Evolutionary conservation across 768 basidiomycete species (phyloP).

Genomic region (Mycena rebaudengoi): DNA sequence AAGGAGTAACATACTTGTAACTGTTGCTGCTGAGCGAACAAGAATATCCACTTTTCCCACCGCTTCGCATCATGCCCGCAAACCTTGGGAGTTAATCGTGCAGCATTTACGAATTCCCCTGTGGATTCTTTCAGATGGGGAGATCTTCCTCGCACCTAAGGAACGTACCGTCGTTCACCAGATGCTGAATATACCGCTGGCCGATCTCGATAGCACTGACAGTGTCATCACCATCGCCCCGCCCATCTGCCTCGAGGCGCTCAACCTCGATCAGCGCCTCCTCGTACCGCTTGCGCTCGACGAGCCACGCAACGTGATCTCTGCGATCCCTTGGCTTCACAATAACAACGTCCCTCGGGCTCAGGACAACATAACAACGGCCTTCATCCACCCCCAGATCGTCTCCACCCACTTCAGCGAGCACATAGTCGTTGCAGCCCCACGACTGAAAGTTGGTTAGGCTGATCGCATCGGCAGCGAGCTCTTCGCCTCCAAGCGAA

Average conservation of each 20-base stretch:
- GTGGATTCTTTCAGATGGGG: neutral
- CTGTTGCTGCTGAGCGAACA: conserved; percentile 83
- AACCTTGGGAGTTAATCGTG: conserved; percentile 83
- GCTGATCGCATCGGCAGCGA: conserved; percentile 83
- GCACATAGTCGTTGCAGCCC: conserved; percentile 91
- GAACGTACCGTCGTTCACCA: conserved; percentile 78
- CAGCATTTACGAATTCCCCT: conserved; percentile 79
- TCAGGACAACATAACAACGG: conserved; percentile 82
- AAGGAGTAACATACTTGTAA: conserved; percentile 70
- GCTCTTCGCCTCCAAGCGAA: conserved; percentile 87
- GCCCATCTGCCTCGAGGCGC: conserved; percentile 56
- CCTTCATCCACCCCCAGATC: conserved; percentile 43
- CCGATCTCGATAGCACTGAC: conserved; percentile 79
- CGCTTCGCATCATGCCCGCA: conserved; percentile 78
- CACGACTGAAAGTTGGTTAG: conserved; percentile 83
- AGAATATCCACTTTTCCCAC: conserved; percentile 98
- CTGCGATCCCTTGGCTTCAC: conserved; percentile 88
- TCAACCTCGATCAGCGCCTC: conserved; percentile 89
- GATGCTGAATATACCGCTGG: conserved; percentile 83
- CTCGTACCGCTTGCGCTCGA: conserved; percentile 86
- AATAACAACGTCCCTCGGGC: conserved; percentile 86
- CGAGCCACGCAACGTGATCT: conserved; percentile 93
- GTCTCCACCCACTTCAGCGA: conserved; percentile 61
- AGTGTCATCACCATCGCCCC: conserved; percentile 37
- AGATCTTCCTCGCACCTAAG: neutral